phyloP scores from a whole-genome alignment of 164 flowering plant genomes.

The Aristolochia contorta region DNA sequence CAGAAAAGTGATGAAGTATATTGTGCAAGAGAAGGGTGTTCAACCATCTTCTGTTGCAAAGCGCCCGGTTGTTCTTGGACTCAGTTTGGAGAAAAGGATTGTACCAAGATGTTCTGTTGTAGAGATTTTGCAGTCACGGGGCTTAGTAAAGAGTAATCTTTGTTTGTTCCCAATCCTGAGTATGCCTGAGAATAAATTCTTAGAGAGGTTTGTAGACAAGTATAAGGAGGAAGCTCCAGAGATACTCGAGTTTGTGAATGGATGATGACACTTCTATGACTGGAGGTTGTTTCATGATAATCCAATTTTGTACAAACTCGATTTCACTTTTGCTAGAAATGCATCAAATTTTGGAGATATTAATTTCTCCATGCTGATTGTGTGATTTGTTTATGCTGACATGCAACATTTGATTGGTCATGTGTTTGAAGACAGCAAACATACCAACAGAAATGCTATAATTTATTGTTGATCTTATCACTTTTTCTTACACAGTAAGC shows the following conservation, averaged over 20 bases:
- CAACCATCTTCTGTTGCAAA: neutral
- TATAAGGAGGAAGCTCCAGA: slow-evolving; percentile 3
- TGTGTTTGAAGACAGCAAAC: too few relatives aligned
- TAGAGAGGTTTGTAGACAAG: slow-evolving; percentile 4
- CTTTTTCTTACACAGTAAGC: too few relatives aligned
- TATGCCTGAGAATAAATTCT: slow-evolving; percentile 2
- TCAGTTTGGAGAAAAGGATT: slow-evolving; percentile 18
- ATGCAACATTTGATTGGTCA: too few relatives aligned
- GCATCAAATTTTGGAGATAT: too few relatives aligned
- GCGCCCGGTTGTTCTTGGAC: neutral
- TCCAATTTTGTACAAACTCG: too few relatives aligned
- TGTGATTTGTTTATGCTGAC: too few relatives aligned
- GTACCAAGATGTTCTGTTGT: slow-evolving; percentile 14
- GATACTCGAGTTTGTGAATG: slow-evolving; percentile 7
- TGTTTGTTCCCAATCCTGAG: neutral
- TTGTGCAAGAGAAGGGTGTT: neutral
- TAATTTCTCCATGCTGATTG: too few relatives aligned
- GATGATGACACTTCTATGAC: too few relatives aligned
- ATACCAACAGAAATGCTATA: too few relatives aligned
- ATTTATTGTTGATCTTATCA: too few relatives aligned
- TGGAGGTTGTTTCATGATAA: too few relatives aligned
- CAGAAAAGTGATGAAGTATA: neutral
- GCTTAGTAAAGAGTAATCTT: slow-evolving; percentile 1
- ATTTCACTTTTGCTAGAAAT: too few relatives aligned
- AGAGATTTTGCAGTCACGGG: slow-evolving; percentile 6